Evolutionary conservation across 768 basidiomycete genomes (phyloP).

Genomic region (Xerocomus potaroensis): DNA sequence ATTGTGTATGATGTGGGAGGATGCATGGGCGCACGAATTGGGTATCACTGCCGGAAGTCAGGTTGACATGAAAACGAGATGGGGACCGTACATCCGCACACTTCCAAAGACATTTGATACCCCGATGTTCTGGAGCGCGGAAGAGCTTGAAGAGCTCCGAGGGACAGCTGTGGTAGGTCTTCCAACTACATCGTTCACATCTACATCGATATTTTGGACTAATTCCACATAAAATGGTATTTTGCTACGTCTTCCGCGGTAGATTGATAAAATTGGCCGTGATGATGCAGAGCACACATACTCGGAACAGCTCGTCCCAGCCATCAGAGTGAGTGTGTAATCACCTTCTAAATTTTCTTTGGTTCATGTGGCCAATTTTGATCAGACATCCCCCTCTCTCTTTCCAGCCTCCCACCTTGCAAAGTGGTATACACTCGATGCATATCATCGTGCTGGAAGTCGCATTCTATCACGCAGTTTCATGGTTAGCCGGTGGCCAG

Average conservation of each 20-base stretch:
- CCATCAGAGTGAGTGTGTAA: constrained; percentile 52
- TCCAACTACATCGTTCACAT: constrained; percentile 28
- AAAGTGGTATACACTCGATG: constrained; percentile 58
- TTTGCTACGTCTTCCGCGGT: too few species aligned
- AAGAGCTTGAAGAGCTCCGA: constrained; percentile 66
- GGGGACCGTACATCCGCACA: constrained; percentile 28
- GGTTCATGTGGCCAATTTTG: too few species aligned
- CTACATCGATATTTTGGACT: too few species aligned
- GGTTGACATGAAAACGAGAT: constrained; percentile 5
- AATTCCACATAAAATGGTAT: too few species aligned
- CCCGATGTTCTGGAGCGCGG: constrained; percentile 89
- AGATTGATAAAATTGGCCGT: constrained; percentile 80
- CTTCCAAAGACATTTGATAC: constrained; percentile 78
- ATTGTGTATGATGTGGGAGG: constrained; percentile 96
- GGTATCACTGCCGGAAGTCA: constrained; percentile 34
- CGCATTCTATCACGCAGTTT: constrained; percentile 92
- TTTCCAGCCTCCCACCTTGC: constrained; percentile 51
- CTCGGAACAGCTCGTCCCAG: constrained; percentile 58
- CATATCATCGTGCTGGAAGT: constrained; percentile 88
- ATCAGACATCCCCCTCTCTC: constrained; percentile 63
- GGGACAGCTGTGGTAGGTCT: constrained; percentile 87
- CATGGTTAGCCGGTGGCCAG: constrained; percentile 62
- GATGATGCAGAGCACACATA: constrained; percentile 78
- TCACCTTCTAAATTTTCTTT: neutral
- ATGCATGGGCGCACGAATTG: constrained; percentile 57